Base-by-base conservation (phyloP, 1,139 yeast species). In the Pichia norvegensis region DNA sequence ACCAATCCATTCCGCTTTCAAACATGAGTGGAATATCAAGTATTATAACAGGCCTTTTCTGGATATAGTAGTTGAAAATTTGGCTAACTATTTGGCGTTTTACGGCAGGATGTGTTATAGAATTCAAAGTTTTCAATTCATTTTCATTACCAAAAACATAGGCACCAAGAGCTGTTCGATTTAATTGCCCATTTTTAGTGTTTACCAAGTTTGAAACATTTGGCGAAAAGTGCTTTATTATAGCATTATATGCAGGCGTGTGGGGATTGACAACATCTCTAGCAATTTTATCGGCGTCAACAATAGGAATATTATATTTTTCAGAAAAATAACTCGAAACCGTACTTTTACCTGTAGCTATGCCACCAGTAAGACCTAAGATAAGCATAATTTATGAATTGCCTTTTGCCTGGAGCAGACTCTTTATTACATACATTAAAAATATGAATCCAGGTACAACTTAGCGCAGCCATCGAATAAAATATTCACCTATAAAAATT, bases 301-400 rank as follows among this genome's bases (percentile, higher is more conserved):
- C 72, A 2, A 94, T 65, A 0, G 83, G 73, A 19, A 85, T 52
- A 2, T 68, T 59, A 54, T 82, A 73, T 22, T 76, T 67, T 14
- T 77, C 74, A 8, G 63, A 52, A 11, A 92, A 67, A 27, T 74
- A 64, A 17, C 67, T 62, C 0, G 97, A 86, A 0, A 87, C 97
- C 0, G 97, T 90, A 14, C 95, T 84, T 61, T 94, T 94, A 1
- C 99, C 99, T 5, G 94, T 76, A 10, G 97, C 95, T 44, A 92
- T 92, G 1, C 97, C 97, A 1, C 99, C 99, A 0, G 98, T 92
- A 23, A 92, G 73, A 1, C 99, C 99, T 10, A 94, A 76, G 33
- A 92, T 75, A 45, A 92, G 75, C 98, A 92, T 92, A n/a, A n/a
- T n/a, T n/a, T n/a, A n/a, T n/a, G n/a, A n/a, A n/a, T n/a, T n/a